A percentile compares a stretch with the other conserved stretches of the same genome.
Conservation (phyloP, 2,329 filamentous ascomycete species). For the Colletotrichum coccodes region DNA sequence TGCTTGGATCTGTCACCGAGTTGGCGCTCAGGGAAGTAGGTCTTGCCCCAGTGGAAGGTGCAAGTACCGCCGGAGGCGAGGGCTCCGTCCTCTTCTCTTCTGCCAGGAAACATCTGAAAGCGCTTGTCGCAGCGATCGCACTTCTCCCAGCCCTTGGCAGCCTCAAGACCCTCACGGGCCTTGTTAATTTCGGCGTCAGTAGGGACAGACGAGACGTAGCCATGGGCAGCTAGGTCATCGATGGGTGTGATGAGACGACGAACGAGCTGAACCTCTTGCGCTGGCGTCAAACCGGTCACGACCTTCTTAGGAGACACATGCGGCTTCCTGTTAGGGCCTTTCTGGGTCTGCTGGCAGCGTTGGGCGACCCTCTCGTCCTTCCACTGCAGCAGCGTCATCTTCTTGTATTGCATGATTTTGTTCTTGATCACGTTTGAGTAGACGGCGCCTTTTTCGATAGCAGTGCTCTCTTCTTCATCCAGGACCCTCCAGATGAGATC, state of each 20-base stretch:
- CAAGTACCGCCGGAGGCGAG: conserved; percentile 83
- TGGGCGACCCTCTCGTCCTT: conserved; percentile 62
- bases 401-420: conserved; percentile 78
- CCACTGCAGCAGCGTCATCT: conserved; percentile 80
- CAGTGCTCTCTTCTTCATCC: conserved; percentile 82
- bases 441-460: conserved; percentile 72
- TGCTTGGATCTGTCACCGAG: conserved; percentile 66
- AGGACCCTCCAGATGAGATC: conserved; percentile 75
- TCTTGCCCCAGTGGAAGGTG: conserved; percentile 82
- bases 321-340: conserved; percentile 42
- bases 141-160: conserved; percentile 81
- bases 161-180: conserved; percentile 72
- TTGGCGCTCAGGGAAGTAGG: conserved; percentile 66
- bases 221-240: conserved; percentile 70
- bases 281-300: conserved; percentile 73
- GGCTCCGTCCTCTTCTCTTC: conserved; percentile 79
- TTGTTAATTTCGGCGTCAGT: conserved; percentile 72
- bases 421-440: conserved; percentile 90
- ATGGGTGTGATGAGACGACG: conserved; percentile 72
- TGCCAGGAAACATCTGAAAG: conserved; percentile 92
- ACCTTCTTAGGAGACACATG: conserved; percentile 61
- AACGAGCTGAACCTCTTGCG: conserved; percentile 76
- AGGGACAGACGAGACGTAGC: conserved; percentile 80
- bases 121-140: conserved; percentile 88
- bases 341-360: conserved; percentile 40